Base-by-base conservation (phyloP, 768 basidiomycete species). In the Phanerodontia chrysosporium region DNA sequence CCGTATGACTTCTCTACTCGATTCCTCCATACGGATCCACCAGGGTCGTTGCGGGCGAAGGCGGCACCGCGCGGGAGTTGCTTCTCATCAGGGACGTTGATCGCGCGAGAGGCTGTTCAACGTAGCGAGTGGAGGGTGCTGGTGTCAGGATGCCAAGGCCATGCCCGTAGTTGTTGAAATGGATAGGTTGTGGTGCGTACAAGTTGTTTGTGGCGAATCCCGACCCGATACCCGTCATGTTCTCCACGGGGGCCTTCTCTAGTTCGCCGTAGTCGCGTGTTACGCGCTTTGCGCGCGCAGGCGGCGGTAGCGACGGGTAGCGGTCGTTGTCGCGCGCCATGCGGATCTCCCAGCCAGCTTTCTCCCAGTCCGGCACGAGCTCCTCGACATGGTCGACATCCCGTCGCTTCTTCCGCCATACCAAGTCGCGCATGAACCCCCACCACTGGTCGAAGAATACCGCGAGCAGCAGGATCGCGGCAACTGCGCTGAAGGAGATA, bases 401-500 rank as follows among this genome's bases (percentile, higher is more conserved):
- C 49, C 66, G 62, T 7, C 65, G 58, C 63, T 80, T 76, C 39
- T 55, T 49, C 35, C n/a, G n/a, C n/a, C 77, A 76, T 22, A 82
- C 45, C 49, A 82, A 65, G 48, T 83, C 84, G 35, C 76, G 72
- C 54, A 86, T 55, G 69, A 88, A 84, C 25, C 80, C 76, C 79
- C 80, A 84, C 79, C 87, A 85, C 35, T 83, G 79, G 72, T 91
- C 87, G 71, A 88, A 89, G 72, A 86, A 90, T 28, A 85, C 79
- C 56, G 83, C 73, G 8, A 78, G 73, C 51, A 89, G 75, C 62
- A 87, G 78, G 51, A 80, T 71, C 2, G 74, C 76, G 27, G 78
- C 84, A 53, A 90, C 73, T 36, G 82, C 75, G 49, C 78, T 83
- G 64, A 90, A 76, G n/a, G 79, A 76, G 60, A 88, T 81, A 57